Evolutionary conservation across 208 protist genomes (phyloP).

Genomic region (Acanthamoeba royreba): DNA sequence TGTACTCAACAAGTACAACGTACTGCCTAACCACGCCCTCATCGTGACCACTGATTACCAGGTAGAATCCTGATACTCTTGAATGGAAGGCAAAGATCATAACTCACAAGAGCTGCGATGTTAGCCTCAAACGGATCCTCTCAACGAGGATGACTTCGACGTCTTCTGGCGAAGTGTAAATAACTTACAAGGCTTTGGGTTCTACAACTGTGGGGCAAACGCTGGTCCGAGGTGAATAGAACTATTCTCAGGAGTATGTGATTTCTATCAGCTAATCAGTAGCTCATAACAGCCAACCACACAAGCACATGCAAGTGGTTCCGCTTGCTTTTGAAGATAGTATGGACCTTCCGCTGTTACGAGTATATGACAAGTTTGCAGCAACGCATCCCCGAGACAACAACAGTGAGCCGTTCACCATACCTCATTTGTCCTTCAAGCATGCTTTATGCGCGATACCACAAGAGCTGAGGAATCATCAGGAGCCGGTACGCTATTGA

Average conservation of each 20-base stretch:
- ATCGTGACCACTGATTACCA: conserved; percentile 23
- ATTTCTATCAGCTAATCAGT: too few relatives aligned
- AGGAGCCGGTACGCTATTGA: too few relatives aligned
- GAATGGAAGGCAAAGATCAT: too few relatives aligned
- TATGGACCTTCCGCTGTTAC: background rate
- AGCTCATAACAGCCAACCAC: background rate
- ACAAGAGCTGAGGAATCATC: too few relatives aligned
- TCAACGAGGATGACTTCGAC: background rate
- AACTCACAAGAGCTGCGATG: too few relatives aligned
- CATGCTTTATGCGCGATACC: background rate
- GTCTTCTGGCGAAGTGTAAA: background rate
- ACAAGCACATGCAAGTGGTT: conserved; percentile 44
- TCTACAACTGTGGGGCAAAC: conserved; percentile 3
- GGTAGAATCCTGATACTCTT: too few relatives aligned
- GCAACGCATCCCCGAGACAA: background rate
- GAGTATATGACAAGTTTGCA: background rate
- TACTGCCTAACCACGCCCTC: conserved; percentile 22
- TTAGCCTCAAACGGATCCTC: background rate
- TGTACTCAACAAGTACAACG: conserved; percentile 40
- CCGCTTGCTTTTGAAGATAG: background rate
- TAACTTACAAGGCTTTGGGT: background rate
- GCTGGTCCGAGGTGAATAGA: conserved; percentile 6
- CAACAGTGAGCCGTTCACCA: background rate
- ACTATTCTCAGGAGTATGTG: too few relatives aligned
- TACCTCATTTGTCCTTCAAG: background rate